Conservation (phyloP, 2,329 filamentous ascomycete genomes). For the Sporothrix pallida region DNA sequence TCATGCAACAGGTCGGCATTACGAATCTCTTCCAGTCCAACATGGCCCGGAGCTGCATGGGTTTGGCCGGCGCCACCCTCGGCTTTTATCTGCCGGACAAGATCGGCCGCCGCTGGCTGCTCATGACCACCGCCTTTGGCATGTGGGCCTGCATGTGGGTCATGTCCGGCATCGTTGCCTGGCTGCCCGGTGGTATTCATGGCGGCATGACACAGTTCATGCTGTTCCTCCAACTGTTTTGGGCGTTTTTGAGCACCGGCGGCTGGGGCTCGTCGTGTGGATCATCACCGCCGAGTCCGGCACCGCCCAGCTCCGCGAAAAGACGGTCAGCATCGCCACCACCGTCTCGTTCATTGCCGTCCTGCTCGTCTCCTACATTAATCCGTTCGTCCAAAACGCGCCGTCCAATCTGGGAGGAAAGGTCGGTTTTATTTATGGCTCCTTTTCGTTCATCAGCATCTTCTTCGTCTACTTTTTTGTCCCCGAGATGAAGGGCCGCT, state of each 20-base stretch:
- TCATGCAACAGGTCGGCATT: conserved; percentile 17
- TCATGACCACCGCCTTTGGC: neutral
- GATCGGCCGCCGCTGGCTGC: conserved; percentile 15
- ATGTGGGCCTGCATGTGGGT: conserved; percentile 6
- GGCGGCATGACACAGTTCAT: conserved; percentile 11
- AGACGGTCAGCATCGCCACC: conserved; percentile 2
- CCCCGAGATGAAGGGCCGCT: conserved; percentile 34
- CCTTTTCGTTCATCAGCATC: conserved; percentile 33
- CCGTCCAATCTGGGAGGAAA: conserved; percentile 35
- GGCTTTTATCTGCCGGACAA: conserved; percentile 6
- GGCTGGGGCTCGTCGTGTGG: conserved; percentile 18
- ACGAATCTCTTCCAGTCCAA: neutral
- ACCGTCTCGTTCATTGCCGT: neutral
- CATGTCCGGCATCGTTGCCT: neutral
- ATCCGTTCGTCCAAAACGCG: conserved; percentile 37
- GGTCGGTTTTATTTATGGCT: conserved; percentile 40
- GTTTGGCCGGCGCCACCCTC: neutral
- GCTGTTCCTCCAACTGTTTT: neutral
- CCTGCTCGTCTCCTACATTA: conserved; percentile 37
- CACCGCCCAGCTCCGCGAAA: conserved; percentile 17
- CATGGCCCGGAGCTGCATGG: conserved; percentile 6
- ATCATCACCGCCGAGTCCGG: conserved; percentile 17
- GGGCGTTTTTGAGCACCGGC: neutral
- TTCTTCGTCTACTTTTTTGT: conserved; percentile 18
- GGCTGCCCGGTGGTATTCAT: neutral